Evolutionary conservation across 1,284 basidiomycete genomes (phyloP).

Genomic region (Rhizopogon parksii): DNA sequence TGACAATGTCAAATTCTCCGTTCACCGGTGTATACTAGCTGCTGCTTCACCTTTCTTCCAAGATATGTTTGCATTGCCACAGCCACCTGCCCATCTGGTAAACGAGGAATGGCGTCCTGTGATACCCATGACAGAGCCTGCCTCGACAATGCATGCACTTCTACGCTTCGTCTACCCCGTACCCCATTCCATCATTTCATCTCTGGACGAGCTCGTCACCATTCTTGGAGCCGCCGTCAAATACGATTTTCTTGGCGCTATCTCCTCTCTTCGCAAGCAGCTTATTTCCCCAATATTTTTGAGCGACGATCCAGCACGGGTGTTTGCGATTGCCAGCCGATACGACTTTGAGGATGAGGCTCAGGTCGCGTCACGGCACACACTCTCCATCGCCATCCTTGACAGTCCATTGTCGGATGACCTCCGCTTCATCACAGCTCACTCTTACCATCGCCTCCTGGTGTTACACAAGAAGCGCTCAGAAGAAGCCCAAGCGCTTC

Average conservation of each 20-base stretch:
- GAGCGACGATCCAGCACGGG: slow-evolving; percentile 42
- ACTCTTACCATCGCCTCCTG: slow-evolving; percentile 57
- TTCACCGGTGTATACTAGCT: slow-evolving; percentile 55
- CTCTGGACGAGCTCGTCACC: slow-evolving; percentile 46
- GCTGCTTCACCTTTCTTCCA: slow-evolving; percentile 61
- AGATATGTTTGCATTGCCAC: slow-evolving; percentile 63
- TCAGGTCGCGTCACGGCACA: slow-evolving; percentile 45
- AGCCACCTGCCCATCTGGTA: slow-evolving; percentile 26
- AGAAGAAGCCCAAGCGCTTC: slow-evolving; percentile 39
- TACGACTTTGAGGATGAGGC: slow-evolving; percentile 56
- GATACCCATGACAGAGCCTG: slow-evolving; percentile 50
- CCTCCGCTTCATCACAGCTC: slow-evolving; percentile 56
- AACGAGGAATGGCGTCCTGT: slow-evolving; percentile 31
- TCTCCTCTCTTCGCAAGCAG: slow-evolving; percentile 40
- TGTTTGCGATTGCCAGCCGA: slow-evolving; percentile 64
- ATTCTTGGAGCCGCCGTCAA: slow-evolving; percentile 54
- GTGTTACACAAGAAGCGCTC: slow-evolving; percentile 50
- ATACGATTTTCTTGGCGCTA: slow-evolving; percentile 50
- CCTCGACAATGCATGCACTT: slow-evolving; percentile 38
- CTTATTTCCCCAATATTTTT: slow-evolving; percentile 48
- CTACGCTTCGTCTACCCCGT: slow-evolving; percentile 52
- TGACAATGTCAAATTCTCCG: slow-evolving; percentile 44
- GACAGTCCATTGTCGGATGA: slow-evolving; percentile 55
- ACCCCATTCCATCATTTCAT: slow-evolving; percentile 35
- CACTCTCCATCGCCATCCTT: slow-evolving; percentile 46